Evolutionary conservation across 1,139 yeast genomes (phyloP), one percentile per base, ranked within the genome.

Genomic region (Magnusiomyces suaveolens): DNA sequence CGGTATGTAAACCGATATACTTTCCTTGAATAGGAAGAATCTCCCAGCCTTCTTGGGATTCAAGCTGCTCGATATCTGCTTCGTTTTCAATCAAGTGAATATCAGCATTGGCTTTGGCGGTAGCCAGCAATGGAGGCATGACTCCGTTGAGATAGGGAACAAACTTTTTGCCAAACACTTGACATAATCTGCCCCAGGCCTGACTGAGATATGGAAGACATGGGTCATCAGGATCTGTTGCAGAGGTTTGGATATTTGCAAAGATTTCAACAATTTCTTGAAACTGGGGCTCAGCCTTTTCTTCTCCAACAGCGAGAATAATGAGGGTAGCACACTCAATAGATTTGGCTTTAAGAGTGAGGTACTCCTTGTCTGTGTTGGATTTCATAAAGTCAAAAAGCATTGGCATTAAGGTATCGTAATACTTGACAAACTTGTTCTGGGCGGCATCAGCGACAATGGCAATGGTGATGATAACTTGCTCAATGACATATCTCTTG

Each of bases 381-480:
- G 92, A 75, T 48, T 77, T 80, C 72, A 92, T 75, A 24, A 92
- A 96, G 60, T 84, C 82, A 56, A 89, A 75, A 60, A 92, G 76
- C 61, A 89, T 74, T 12, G 97, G 97, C 95, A 94, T 92, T 68
- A 92, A 78, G 3, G 97, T 86, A 67, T 89, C 97, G 68, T 90
- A 92, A 68, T 92, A 92, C 72, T 90, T 90, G 63, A 83, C 78
- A 67, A 92, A 92, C 67, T 85, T 86, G 62, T 79, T 79, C 68
- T 89, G 89, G 1, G 98, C 97, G n/a, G 97, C 95, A 71, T 92
- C 98, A 1, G 98, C 98, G 62, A 92, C 92, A 61, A 90, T 87
- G 32, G 98, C 96, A 69, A 92, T 90, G 0, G 98, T 92, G 2
- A 97, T 90, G 56, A 92, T 77, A 12, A 92, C 97, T 72, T 92